Evolutionary conservation across 164 flowering plant species (phyloP).

Genomic region (Litsea cubeba): DNA sequence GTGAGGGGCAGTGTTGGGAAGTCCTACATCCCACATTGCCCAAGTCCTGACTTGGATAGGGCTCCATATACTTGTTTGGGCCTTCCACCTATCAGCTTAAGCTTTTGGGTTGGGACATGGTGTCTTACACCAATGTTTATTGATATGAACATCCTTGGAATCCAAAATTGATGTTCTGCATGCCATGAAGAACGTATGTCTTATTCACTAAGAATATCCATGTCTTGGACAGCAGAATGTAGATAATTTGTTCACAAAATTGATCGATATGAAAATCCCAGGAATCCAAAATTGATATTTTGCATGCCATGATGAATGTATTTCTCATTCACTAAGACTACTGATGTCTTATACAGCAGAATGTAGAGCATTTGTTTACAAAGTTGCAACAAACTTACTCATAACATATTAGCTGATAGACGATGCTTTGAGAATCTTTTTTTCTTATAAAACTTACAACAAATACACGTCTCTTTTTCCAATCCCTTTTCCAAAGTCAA

Average conservation of each 20-base stretch:
- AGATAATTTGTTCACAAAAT: neutral
- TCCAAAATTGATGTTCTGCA: neutral
- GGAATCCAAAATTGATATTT: neutral
- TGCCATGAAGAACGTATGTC: neutral
- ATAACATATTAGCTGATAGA: conserved; percentile 1
- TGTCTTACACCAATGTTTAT: too few species aligned
- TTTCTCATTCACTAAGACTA: neutral
- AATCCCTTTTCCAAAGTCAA: conserved; percentile 92
- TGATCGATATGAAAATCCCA: too few species aligned
- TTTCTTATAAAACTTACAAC: conserved; percentile 58
- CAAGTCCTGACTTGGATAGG: too few species aligned
- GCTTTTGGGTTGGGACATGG: too few species aligned
- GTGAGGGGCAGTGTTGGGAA: too few species aligned
- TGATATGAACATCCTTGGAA: neutral
- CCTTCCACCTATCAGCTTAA: too few species aligned
- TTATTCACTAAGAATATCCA: neutral
- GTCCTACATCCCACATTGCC: too few species aligned
- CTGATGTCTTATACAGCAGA: neutral
- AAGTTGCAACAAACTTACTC: neutral
- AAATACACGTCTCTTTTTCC: conserved; percentile 84
- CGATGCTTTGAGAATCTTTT: neutral
- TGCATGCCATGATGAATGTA: neutral
- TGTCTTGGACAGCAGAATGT: neutral
- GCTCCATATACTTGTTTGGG: too few species aligned
- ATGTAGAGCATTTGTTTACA: conserved; percentile 1